Evolutionary conservation across 305 asterid species (phyloP), one percentile per base, ranked within the genome.

Genomic region (Fraxinus floribunda): DNA sequence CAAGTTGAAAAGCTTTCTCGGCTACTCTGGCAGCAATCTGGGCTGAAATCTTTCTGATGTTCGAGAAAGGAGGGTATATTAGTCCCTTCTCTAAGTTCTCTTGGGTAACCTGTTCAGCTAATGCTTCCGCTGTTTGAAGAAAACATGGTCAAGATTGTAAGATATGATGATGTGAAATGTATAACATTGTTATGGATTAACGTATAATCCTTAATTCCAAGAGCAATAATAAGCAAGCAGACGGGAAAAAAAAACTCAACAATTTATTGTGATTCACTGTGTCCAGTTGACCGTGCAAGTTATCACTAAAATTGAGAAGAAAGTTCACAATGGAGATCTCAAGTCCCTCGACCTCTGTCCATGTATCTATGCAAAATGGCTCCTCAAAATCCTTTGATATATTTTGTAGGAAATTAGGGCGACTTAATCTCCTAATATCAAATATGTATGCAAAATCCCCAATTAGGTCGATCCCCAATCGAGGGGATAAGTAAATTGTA

Each of bases 11-110:
- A 68, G 75, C 26, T 22, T 9, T 55, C 74, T 60, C 32, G 29
- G 99, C 98, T 30, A 96, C 98, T 70, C 86, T 83, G 30, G 98
- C 98, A 79, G 99, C 99, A 81, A 94, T 94, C 79, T 90, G 89
- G 70, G 99, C 99, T 10, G 99, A 96, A 79, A 96, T 96, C 91
- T 92, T 91, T 86, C 99, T 86, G 82, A 94, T 96, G 89, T 91
- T 92, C 16, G 98, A 29, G 77, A 96, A 91, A 35, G 98, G 98
- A 0, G 98, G 99, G 86, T 93, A 96, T 75, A 96, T 85, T 78
- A 94, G 95, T 73, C 99, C 99, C 55, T 90, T 93, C 68, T 90
- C 95, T 5, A 94, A 89, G 83, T 96, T 90, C 85, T 94, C 97
- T 83, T 89, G 92, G 78, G 90, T 89, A 75, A 96, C 98, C 87